Evolutionary conservation across 2,329 filamentous ascomycete species (phyloP), one percentile per base, ranked within the genome.

Genomic region (Incumbomyces delicatus): DNA sequence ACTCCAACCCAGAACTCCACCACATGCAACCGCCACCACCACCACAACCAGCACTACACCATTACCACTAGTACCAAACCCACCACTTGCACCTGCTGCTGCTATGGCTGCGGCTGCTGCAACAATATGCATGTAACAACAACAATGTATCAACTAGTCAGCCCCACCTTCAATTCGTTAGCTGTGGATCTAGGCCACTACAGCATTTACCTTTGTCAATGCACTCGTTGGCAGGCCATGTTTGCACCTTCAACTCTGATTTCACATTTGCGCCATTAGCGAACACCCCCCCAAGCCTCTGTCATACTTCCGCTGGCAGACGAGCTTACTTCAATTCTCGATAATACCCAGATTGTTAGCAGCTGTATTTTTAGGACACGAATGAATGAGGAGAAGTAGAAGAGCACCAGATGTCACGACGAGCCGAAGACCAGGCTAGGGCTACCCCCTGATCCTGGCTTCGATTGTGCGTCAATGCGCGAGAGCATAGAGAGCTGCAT

Each of bases 351-450:
- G 30, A 22, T 37, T 38, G 16, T 36, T 37, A 20, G 42, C 33
- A 45, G 14, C 33, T 45, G 42, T 45, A 45, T 45, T 45, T 37
- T 35, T 42, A 42, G 34, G 33, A 37, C 16, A 45, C 34, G 42
- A 45, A 45, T 45, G 42, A 45, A 45, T 45, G 33, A 45, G 16
- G 42, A 45, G 33, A 33, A 45, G 42, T 33, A 31, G n/a, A 27
- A n/a, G 13, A 38, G 20, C 17, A 45, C 12, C 11, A 37, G 22
- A 27, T 29, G 20, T 16, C 14, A 27, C 18, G 42, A 38, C n/a
- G 31, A 14, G 27, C 14, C n/a, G 31, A 34, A 33, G 41, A 34
- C 31, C n/a, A n/a, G n/a, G n/a, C n/a, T 34, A 14, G 8, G 8
- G 10, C 11, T 16, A 35, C n/a, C 6, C 14, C 32, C 35, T 22